These are phyloP conservation scores for Nothophoma quercina DNA, from an alignment of 2,329 filamentous ascomycete genomes.

Conservation along the genomic window DNA sequence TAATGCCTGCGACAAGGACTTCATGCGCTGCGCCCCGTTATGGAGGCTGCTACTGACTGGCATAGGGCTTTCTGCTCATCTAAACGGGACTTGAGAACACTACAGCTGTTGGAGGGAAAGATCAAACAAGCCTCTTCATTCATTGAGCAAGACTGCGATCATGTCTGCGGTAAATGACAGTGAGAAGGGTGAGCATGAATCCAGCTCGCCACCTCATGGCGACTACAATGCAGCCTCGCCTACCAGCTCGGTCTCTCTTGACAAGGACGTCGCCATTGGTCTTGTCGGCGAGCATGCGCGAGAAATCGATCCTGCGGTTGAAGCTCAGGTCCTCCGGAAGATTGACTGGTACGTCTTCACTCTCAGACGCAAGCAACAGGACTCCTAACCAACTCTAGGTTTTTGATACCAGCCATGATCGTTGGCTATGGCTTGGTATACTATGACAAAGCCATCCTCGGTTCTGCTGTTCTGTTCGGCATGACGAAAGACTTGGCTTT, in stretches of 20 bases:
- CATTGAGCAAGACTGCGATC: not conserved
- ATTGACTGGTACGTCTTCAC: constrained; percentile 73
- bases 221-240: constrained; percentile 24
- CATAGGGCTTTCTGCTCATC: constrained; percentile 29
- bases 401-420: no score
- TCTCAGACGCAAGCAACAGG: no score
- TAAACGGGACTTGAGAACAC: not conserved
- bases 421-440: constrained; percentile 74
- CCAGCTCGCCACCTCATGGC: constrained; percentile 15
- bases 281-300: constrained; percentile 67
- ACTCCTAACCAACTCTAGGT: no score
- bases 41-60: constrained; percentile 40
- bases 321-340: constrained; percentile 67
- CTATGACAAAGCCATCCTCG: constrained; percentile 79
- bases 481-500: constrained; percentile 75
- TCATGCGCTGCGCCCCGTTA: constrained; percentile 54
- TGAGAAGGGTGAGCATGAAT: constrained; percentile 21
- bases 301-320: constrained; percentile 62
- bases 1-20: constrained; percentile 61
- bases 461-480: constrained; percentile 75
- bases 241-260: constrained; percentile 34
- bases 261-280: constrained; percentile 64
- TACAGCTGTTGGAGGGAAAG: no score
- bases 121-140: no score
- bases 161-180: constrained; percentile 1